Conservation (phyloP, 164 flowering plant species). For the Vitis rupestris region DNA sequence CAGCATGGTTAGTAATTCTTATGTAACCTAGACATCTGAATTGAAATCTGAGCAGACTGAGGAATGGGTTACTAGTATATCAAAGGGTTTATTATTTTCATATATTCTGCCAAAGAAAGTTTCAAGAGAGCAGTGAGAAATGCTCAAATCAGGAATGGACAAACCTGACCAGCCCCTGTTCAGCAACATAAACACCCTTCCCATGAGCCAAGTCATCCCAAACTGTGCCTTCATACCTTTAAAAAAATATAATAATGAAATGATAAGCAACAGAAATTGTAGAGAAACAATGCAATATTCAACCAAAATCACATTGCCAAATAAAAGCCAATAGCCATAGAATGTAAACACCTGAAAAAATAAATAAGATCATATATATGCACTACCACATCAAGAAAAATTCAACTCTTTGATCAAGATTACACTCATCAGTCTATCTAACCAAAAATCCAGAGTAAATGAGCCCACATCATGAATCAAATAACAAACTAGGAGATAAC, state of each 20-base stretch:
- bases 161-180: constrained; percentile 81
- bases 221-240: constrained; percentile 94
- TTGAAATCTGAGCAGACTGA: background rate
- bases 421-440: too few species aligned
- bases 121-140: background rate
- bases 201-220: constrained; percentile 99
- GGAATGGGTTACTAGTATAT: too few species aligned
- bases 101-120: background rate
- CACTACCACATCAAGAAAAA: too few species aligned
- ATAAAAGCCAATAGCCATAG: background rate
- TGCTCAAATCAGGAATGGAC: constrained; percentile 5
- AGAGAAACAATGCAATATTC: background rate
- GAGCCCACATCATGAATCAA: background rate
- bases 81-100: background rate
- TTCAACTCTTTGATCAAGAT: too few species aligned
- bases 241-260: constrained; percentile 2
- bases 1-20: background rate
- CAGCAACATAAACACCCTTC: constrained; percentile 83
- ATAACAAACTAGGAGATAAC: background rate
- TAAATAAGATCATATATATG: too few species aligned
- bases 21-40: background rate
- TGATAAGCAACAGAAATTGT: background rate
- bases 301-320: background rate
- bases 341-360: background rate
- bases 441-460: background rate